Evolutionary conservation across 192 early-diverging fungal genomes (phyloP).

Genomic region (Mortierella hygrophila): DNA sequence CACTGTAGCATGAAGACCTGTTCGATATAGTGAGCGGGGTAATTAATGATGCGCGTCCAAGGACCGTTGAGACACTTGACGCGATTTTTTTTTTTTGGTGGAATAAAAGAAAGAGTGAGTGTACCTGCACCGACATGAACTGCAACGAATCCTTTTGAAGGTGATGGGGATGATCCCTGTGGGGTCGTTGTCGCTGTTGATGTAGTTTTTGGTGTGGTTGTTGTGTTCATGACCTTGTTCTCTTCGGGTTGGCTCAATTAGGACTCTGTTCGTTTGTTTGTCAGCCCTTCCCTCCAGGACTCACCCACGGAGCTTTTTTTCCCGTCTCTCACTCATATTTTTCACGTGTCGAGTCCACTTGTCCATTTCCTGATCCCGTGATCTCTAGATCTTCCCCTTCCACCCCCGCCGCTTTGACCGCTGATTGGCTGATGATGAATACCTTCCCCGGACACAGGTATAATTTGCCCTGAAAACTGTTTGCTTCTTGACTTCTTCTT

Average conservation of each 20-base stretch:
- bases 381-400: not conserved
- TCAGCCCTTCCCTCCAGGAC: not conserved
- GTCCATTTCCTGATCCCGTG: not conserved
- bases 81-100: not conserved
- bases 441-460: constrained; percentile 13
- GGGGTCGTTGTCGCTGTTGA: not conserved
- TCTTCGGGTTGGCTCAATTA: not conserved
- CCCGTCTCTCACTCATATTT: not conserved
- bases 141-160: constrained; percentile 57
- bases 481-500: constrained; percentile 4
- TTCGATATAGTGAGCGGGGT: not conserved
- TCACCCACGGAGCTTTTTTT: not conserved
- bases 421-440: not conserved
- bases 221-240: not conserved
- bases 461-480: not conserved
- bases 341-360: not conserved
- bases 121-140: constrained; percentile 67
- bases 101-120: not conserved
- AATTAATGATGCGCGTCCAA: not conserved
- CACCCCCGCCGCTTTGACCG: not conserved
- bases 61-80: not conserved
- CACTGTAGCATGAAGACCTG: constrained; percentile 45
- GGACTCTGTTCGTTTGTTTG: not conserved
- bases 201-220: not conserved
- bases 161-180: not conserved